Base-by-base conservation (phyloP, 2,329 filamentous ascomycete genomes). In the Karstenula rhodostoma region DNA sequence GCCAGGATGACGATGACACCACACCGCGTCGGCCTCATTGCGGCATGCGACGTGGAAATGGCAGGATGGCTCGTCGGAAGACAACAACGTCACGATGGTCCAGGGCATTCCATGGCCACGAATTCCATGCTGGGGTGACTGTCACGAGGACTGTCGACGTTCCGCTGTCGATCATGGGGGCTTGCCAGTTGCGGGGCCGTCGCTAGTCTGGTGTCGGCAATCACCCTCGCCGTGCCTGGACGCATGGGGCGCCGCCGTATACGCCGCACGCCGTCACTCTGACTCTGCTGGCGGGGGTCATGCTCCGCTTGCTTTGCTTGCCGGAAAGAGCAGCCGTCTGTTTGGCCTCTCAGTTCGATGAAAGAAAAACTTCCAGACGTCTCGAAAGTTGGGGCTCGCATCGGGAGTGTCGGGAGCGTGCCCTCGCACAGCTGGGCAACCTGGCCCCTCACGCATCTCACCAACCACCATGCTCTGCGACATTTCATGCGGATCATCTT, bases 11-110 rank as follows among this genome's bases (percentile, higher is more conserved):
- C 64, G 10, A 62, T 65, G 66, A 65, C 64, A 60, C 29, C 64
- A 67, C 61, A 23, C 13, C 47, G 54, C 64, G 51, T 59, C 40
- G 33, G 52, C 51, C 32, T 49, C 47, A 59, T 67, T 67, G 65
- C 64, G 60, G 52, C 60, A 68, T 65, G 65, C 64, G 60, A 47
- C 60, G 67, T 65, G 48, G 57, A 67, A 68, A 64, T 51, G 22
- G 37, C 3, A 50, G 33, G 51, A 37, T 17, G 17, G 23, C 51
- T 37, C 51, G 52, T 40, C n/a, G 44, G 56, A 59, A 56, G 40
- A 42, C 25, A 48, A 48, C 56, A 63, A 64, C 64, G 64, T 68
- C 66, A 67, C 62, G 33, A 60, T 56, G 55, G 52, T 57, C 50
- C 56, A 58, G 46, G 22, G 48, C 22, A 50, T 17, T 51, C 33